Base-by-base conservation (phyloP, 352 stramenopile species). In the Pythium scleroteichum region DNA sequence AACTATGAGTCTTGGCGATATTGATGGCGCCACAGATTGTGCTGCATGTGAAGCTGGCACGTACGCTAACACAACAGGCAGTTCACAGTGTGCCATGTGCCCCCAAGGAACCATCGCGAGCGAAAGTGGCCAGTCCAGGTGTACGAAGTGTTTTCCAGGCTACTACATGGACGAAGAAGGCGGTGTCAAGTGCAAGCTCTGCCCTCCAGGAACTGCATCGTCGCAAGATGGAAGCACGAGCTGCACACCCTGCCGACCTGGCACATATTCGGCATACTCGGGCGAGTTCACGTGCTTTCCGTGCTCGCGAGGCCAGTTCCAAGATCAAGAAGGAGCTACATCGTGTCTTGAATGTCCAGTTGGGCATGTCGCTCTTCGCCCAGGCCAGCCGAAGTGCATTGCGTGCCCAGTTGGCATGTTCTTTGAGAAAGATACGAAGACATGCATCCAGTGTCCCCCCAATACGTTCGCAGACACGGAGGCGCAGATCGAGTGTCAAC, bases 241-340 rank as follows among this genome's bases (percentile, higher is more conserved):
- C 13, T 55, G 49, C 24, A 10, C 72, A 41, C 10, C 48, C 19
- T 64, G 55, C 32, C 66, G 62, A 29, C 42, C 39, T 41, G 78
- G 78, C 14, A 76, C 73, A 1, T 82, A 73, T 58, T 56, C 54
- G 10, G 59, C 62, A 19, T 47, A 53, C 33, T 22, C 75, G 49
- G 78, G 75, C 24, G 75, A 85, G 47, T 63, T 73, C 14, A 46
- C 72, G 41, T 90, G 80, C 55, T 58, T 83, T 9, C 44, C 73
- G 40, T 88, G 78, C 39, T 68, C 80, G 4, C 62, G 66, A 17
- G 70, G 45, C 2, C 69, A 64, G 1, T 87, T 69, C 46, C 79
- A 87, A 71, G 57, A 72, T 23, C 45, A 40, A 8, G 32, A 42
- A 48, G 75, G 73, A 9, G 65, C 61, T 0, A 68, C 53, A 0